These are phyloP conservation scores for Populus ilicifolia DNA, from an alignment of 345 rosid species.

Conservation along the genomic window DNA sequence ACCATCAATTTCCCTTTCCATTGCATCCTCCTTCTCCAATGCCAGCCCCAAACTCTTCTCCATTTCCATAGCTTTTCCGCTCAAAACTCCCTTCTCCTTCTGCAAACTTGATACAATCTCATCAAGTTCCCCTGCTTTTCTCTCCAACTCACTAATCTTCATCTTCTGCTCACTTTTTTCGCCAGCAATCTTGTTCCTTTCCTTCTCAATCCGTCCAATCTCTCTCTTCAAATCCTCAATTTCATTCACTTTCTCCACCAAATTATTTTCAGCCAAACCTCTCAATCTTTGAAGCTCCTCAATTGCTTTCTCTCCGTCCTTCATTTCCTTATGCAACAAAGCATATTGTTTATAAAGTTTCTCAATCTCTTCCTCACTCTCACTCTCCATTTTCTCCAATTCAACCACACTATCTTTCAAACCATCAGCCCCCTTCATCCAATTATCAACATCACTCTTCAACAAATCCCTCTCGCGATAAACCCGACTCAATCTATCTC, in stretches of 20 bases:
- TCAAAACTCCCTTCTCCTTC: slow-evolving; percentile 41
- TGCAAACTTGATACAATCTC: slow-evolving; percentile 25
- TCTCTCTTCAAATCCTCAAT: slow-evolving; percentile 32
- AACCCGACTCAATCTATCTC: slow-evolving; percentile 21
- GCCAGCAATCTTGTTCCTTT: slow-evolving; percentile 39
- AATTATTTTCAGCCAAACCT: slow-evolving; percentile 29
- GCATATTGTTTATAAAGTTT: slow-evolving; percentile 30
- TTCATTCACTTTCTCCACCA: slow-evolving; percentile 28
- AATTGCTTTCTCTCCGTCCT: slow-evolving; percentile 20
- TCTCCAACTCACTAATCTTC: slow-evolving; percentile 40
- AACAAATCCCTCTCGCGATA: slow-evolving; percentile 44
- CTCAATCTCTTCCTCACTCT: slow-evolving; percentile 29
- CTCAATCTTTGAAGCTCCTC: slow-evolving; percentile 27
- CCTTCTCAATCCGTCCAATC: slow-evolving; percentile 29
- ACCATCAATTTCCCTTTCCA: slow-evolving; percentile 35
- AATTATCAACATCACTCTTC: slow-evolving; percentile 24
- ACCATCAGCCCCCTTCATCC: slow-evolving; percentile 26
- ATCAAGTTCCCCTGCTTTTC: slow-evolving; percentile 23
- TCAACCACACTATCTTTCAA: slow-evolving; percentile 35
- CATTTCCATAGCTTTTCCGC: slow-evolving; percentile 30
- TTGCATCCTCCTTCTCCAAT: slow-evolving; percentile 32
- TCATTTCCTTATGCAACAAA: slow-evolving; percentile 34
- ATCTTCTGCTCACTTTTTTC: slow-evolving; percentile 23
- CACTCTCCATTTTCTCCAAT: slow-evolving; percentile 37
- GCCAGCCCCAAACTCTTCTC: slow-evolving; percentile 43